Evolutionary conservation across 2,329 filamentous ascomycete genomes (phyloP).

Genomic region (Nigrospora oryzae): DNA sequence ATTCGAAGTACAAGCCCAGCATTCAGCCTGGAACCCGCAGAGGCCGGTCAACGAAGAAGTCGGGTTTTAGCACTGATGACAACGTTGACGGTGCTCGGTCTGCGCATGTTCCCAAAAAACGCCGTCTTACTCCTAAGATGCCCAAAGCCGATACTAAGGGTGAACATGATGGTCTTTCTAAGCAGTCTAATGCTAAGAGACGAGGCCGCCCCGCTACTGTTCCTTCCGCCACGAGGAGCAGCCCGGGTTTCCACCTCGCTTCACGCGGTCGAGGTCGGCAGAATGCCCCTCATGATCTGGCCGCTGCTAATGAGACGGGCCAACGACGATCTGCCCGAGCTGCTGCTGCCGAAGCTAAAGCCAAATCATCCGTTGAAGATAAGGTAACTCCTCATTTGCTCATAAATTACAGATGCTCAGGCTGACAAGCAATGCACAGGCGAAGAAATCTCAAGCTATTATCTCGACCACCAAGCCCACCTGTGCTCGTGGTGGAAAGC

Average conservation of each 20-base stretch:
- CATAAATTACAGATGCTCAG: neutral
- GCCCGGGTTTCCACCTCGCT: too few relatives aligned
- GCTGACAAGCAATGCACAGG: neutral
- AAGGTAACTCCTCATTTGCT: neutral
- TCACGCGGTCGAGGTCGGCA: neutral
- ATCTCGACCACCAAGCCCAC: neutral
- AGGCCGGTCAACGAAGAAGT: too few relatives aligned
- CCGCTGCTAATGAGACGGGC: neutral
- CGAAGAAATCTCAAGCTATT: neutral
- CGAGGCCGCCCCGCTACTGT: too few relatives aligned
- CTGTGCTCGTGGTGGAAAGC: neutral
- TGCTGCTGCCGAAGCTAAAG: neutral
- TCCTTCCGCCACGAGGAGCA: too few relatives aligned
- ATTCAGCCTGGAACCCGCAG: too few relatives aligned
- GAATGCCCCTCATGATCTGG: neutral
- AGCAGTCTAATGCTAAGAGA: neutral
- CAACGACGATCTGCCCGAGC: neutral
- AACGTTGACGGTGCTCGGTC: too few relatives aligned
- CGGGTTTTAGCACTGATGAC: too few relatives aligned
- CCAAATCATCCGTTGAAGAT: neutral
- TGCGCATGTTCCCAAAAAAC: neutral
- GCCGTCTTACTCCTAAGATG: neutral
- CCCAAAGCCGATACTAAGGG: neutral
- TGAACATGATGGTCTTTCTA: neutral
- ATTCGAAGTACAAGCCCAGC: too few relatives aligned